Base-by-base conservation (phyloP, 2,329 filamentous ascomycete species). In the Xylariaceae sp. region DNA sequence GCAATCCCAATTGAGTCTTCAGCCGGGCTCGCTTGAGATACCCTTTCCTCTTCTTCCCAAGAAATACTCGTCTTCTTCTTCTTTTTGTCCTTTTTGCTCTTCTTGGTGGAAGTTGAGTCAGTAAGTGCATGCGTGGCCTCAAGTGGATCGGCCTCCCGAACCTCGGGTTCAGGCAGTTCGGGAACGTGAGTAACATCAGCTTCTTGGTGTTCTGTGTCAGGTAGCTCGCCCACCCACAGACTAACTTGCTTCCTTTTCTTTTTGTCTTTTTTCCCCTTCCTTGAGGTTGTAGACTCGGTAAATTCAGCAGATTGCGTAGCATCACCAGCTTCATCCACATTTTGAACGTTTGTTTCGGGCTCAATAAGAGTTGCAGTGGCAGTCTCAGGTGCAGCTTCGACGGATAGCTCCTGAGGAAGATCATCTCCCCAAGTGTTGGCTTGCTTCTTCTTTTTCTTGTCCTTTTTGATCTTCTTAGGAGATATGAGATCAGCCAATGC, bases 221-320 rank as follows among this genome's bases (percentile, higher is more conserved):
- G n/a, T n/a, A n/a, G n/a, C n/a, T n/a, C n/a, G n/a, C n/a, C n/a
- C n/a, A n/a, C n/a, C n/a, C n/a, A n/a, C n/a, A n/a, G n/a, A n/a
- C n/a, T n/a, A n/a, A n/a, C 16, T 35, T 45, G 42, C 37, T 45
- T 25, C 40, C 19, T 37, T 23, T 29, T 37, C 49, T 71, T 74
- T 60, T 72, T 72, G 8, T 59, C 58, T 49, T 67, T 67, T 47
- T 66, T 67, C 10, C 61, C 60, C 52, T 68, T 72, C 46, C 64
- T 67, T 51, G 61, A 64, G 25, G 36, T 7, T 22, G 17, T 35
- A 34, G 22, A 51, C 45, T 21, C 1, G 37, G 12, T 47, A 42
- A n/a, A n/a, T n/a, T n/a, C n/a, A n/a, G n/a, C n/a, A 25, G 38
- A 36, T 29, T 5, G n/a, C n/a, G n/a, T n/a, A n/a, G n/a, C n/a